Evolutionary conservation across 306 rosid genomes (phyloP), one percentile per base, ranked within the genome.

Genomic region (Vigna unguiculata): DNA sequence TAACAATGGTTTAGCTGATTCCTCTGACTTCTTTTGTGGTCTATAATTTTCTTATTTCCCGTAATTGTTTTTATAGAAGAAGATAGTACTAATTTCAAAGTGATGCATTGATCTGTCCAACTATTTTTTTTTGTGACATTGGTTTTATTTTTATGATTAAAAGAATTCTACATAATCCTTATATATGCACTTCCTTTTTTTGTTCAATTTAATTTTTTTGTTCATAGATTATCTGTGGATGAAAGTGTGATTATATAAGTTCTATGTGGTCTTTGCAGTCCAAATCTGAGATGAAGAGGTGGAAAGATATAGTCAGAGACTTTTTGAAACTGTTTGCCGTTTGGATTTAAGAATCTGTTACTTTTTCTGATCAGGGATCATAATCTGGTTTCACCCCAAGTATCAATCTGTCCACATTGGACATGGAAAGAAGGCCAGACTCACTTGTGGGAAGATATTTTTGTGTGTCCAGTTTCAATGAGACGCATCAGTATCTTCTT

Each of bases 231-330:
- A 60, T 32, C 63, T 60, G 73, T 41, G 30, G 49, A 53, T 69
- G 58, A 65, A 22, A 53, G 60, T 79, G 76, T 82, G 65, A 16
- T 71, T 65, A 13, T 71, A 74, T 53, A 69, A 79, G 80, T 69
- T 80, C 30, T 74, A 68, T 16, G 68, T 34, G 63, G 64, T 61
- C 64, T 74, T 59, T 74, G 70, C 19, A 32, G 74, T 77, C 47
- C 19, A 38, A 71, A 40, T 48, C 38, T 58, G 58, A 24, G 46
- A 71, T 65, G 71, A 28, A 58, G 81, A 78, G 66, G 46, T 58
- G 82, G 60, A 59, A 20, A 43, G 58, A 67, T 76, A 78, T 76
- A 24, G 73, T 76, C 9, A 14, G 68, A 38, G 82, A 60, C 60
- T 24, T 72, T 85, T 57, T 74, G 46, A 24, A 72, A 57, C 49